These are phyloP conservation scores for Ustilago trichophora DNA, from an alignment of 1,284 basidiomycete genomes.

Conservation along the genomic window DNA sequence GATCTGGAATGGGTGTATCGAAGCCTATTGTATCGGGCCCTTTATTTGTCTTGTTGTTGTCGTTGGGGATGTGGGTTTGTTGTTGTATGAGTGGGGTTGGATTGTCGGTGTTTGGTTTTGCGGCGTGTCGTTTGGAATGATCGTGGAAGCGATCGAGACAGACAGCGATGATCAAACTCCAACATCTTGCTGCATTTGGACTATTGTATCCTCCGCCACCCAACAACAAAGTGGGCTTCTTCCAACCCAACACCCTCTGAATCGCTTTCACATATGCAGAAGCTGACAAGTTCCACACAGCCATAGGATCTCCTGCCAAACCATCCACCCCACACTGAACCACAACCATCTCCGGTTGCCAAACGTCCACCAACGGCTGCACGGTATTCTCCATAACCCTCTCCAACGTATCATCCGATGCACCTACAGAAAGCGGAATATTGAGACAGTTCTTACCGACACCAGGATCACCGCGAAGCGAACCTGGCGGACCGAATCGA, in stretches of 20 bases:
- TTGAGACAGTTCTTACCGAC: constrained; percentile 21
- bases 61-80: neutral
- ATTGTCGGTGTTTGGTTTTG: neutral
- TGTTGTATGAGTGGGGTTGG: constrained; percentile 17
- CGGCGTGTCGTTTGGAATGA: neutral
- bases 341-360: constrained; percentile 79
- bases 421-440: constrained; percentile 37
- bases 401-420: constrained; percentile 19
- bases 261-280: constrained; percentile 59
- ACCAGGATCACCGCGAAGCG: constrained; percentile 20
- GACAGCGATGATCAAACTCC: constrained; percentile 39
- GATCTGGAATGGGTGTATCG: constrained; percentile 28
- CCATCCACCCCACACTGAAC: constrained; percentile 88
- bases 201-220: constrained; percentile 50
- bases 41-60: neutral
- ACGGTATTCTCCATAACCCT: constrained; percentile 24
- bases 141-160: constrained; percentile 19
- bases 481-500: constrained; percentile 27
- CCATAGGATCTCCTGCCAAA: constrained; percentile 78
- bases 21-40: constrained; percentile 20
- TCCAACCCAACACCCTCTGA: constrained; percentile 22
- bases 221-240: constrained; percentile 40
- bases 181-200: constrained; percentile 36
- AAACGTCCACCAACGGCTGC: constrained; percentile 74
- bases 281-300: constrained; percentile 78